phyloP scores from a whole-genome alignment of 192 early-diverging fungal genomes.

The Entomortierella lignicola region DNA sequence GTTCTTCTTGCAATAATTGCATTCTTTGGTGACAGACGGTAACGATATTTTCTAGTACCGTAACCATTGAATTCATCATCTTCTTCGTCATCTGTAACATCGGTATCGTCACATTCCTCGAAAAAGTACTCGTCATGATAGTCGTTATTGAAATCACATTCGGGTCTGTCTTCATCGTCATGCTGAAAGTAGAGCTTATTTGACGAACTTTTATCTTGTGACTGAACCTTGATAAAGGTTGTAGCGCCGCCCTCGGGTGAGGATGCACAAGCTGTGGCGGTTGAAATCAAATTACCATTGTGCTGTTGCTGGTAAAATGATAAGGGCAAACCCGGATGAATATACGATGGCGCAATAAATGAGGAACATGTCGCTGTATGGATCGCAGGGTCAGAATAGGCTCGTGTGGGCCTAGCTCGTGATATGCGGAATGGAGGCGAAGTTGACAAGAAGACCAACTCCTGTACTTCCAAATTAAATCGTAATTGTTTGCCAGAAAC shows the following conservation, averaged over 20 bases:
- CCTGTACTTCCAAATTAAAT: constrained; percentile 49
- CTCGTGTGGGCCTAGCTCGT: constrained; percentile 38
- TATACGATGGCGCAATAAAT: constrained; percentile 30
- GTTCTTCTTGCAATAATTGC: constrained; percentile 8
- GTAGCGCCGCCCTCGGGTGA: constrained; percentile 21
- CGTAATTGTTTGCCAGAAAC: constrained; percentile 29
- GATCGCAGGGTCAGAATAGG: constrained; percentile 46
- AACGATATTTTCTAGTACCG: neutral
- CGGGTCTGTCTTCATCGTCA: constrained; percentile 12
- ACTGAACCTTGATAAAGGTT: constrained; percentile 43
- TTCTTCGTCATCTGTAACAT: constrained; percentile 14
- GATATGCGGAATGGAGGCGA: constrained; percentile 50
- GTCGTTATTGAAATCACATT: constrained; percentile 17
- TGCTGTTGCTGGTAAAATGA: neutral
- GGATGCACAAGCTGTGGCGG: constrained; percentile 5
- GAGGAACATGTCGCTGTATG: constrained; percentile 22
- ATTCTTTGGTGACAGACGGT: constrained; percentile 32
- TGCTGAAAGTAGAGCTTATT: neutral
- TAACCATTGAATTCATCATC: constrained; percentile 25
- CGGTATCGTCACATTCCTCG: constrained; percentile 23
- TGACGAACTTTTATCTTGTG: neutral
- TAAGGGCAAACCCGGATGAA: neutral
- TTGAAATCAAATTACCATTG: constrained; percentile 22
- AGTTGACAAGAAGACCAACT: constrained; percentile 36
- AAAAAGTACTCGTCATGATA: constrained; percentile 22